Evolutionary conservation across 352 stramenopile genomes (phyloP), one percentile per base, ranked within the genome.

Genomic region (Nothophytophthora sp.): DNA sequence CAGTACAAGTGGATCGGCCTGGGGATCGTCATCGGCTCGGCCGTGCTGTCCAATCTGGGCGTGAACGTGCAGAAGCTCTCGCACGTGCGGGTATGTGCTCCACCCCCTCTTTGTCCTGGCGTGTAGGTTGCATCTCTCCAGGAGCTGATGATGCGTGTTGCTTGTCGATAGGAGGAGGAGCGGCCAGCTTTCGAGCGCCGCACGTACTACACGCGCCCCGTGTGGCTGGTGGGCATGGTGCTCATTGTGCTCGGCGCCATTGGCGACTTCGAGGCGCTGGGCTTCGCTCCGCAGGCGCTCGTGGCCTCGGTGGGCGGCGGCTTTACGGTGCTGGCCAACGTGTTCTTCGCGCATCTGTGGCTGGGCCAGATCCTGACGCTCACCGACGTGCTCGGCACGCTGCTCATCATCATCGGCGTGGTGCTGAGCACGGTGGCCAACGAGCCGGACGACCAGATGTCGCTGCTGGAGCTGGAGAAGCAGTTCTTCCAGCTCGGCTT

Each of bases 31-130:
- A 81, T 93, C 28, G 66, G 57, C 48, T 91, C 83, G 15, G 83
- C 83, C n/a, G 73, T 94, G 48, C 71, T 92, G 34, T 92, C 81
- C 19, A 94, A 94, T 51, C 63, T 94, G 6, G 83, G 83, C 36
- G 83, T 94, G 19, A 94, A 94, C 59, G 79, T 94, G 25, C 83
- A 94, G 53, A 94, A 94, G 41, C 76, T 90, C 59, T 94, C 83
- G 11, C 83, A 94, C 54, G 79, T 90, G 32, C 75, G 76, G 47
- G 81, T 91, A 82, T 44, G 76, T 63, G 27, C 12, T 10, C n/a
- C 15, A 22, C 23, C 2, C 25, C 27, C 30, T 62, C 25, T 46
- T 11, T 42, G 53, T 18, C 10, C 16, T 64, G 29, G 30, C 30
- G 42, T 45, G 24, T 25, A 22, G 18, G 33, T 24, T 50, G 48